Conservation (phyloP, 108 stramenopile species). For the Cyclotella cryptica region DNA sequence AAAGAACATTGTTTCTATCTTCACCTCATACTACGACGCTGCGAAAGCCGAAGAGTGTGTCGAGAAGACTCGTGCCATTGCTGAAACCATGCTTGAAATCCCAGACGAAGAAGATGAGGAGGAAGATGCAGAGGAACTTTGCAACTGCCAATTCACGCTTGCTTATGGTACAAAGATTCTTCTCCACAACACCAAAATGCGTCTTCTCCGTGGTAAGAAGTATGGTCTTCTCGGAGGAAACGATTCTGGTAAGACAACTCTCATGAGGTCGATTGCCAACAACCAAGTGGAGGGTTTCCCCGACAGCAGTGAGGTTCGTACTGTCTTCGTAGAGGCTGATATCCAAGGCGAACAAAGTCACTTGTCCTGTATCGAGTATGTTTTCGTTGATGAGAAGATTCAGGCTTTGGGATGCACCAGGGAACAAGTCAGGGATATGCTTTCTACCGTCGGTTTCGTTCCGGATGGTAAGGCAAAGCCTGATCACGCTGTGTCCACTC, state of each 20-base stretch:
- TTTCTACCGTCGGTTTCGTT: constrained; percentile 96
- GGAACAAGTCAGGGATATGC: constrained; percentile 89
- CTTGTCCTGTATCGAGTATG: constrained; percentile 97
- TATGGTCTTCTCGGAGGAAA: constrained; percentile 99
- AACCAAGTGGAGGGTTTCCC: constrained; percentile 99
- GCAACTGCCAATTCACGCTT: constrained; percentile 99
- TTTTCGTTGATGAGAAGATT: constrained; percentile 90
- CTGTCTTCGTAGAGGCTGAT: constrained; percentile 99
- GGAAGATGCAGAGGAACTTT: constrained; percentile 98
- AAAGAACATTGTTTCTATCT: constrained; percentile 71
- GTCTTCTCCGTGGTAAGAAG: constrained; percentile 94
- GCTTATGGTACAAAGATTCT: constrained; percentile 99
- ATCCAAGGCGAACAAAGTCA: constrained; percentile 98
- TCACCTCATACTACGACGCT: constrained; percentile 69
- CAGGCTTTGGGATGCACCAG: constrained; percentile 78
- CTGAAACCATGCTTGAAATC: constrained; percentile 87
- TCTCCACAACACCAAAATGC: constrained; percentile 99
- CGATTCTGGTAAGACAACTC: constrained; percentile 98
- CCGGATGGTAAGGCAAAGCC: constrained; percentile 97
- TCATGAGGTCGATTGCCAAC: constrained; percentile 99
- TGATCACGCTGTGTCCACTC: constrained; percentile 96
- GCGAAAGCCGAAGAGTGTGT: constrained; percentile 69
- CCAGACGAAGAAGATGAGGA: constrained; percentile 95
- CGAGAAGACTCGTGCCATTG: constrained; percentile 86
- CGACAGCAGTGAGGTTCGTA: constrained; percentile 92